phyloP scores from a whole-genome alignment of 257 asterid genomes.

The Linaria vulgaris region DNA sequence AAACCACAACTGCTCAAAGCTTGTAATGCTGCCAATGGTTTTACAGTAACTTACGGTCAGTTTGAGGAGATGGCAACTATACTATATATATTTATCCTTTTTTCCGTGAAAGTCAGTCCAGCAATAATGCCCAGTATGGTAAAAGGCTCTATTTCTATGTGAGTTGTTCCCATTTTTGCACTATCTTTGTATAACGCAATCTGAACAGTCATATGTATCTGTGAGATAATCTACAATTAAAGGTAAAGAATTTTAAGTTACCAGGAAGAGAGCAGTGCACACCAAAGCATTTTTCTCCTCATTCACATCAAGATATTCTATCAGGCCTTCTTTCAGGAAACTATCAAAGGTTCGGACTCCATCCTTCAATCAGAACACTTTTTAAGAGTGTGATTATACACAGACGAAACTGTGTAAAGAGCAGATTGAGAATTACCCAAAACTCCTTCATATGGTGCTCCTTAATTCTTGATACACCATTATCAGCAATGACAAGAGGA shows the following conservation, averaged over 20 bases:
- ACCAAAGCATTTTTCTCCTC: constrained; percentile 98
- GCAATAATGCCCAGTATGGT: constrained; percentile 89
- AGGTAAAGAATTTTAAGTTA: neutral
- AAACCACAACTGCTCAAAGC: no score
- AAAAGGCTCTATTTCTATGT: constrained; percentile 95
- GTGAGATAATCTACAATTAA: constrained; percentile 24
- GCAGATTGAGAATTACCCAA: constrained; percentile 47
- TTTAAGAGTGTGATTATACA: constrained; percentile 24
- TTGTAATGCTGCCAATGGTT: no score
- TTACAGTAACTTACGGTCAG: no score
- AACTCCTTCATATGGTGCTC: constrained; percentile 96
- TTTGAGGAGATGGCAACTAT: no score
- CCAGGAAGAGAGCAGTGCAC: constrained; percentile 26
- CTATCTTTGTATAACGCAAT: constrained; percentile 83
- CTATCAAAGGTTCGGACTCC: constrained; percentile 81
- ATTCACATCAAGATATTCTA: constrained; percentile 96
- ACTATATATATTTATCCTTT: no score
- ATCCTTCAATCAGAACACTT: constrained; percentile 56
- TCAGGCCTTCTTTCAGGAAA: constrained; percentile 81
- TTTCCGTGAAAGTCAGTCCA: constrained; percentile 46
- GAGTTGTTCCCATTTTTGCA: constrained; percentile 77
- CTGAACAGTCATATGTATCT: constrained; percentile 40
- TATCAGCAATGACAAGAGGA: constrained; percentile 93
- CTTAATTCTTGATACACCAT: constrained; percentile 88
- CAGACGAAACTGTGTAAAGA: constrained; percentile 20